Percentiles rank a stretch among this genome's conserved stretches.
These are phyloP conservation scores for Eimeria nieschulzi DNA, from an alignment of 169 alveolate genomes.

Conservation along the genomic window DNA sequence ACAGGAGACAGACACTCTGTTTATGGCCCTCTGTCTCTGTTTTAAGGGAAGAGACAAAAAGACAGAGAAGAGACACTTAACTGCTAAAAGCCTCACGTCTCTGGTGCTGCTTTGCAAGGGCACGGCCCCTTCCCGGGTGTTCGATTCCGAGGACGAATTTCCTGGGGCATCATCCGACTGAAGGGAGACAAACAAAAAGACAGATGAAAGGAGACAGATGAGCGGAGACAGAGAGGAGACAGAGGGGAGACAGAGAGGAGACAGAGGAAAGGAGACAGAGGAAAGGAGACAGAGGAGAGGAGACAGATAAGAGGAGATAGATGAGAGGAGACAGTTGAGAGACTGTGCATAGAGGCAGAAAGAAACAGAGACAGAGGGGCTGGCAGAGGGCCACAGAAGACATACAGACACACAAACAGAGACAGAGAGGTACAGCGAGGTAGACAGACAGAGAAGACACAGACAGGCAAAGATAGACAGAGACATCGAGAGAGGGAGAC, in stretches of 20 bases:
- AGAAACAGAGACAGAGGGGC: background rate
- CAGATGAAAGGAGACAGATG: background rate
- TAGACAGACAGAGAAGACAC: conserved; percentile 10
- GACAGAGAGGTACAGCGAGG: background rate
- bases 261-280: background rate
- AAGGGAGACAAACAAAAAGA: background rate
- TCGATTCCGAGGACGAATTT: too few species aligned
- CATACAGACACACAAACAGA: background rate
- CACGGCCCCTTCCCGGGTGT: too few species aligned
- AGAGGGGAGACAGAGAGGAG: background rate
- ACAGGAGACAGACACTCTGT: background rate
- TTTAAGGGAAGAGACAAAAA: too few species aligned
- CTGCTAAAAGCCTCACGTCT: too few species aligned
- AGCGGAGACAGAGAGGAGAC: background rate
- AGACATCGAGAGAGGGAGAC: background rate
- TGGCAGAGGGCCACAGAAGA: background rate
- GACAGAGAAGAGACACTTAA: too few species aligned
- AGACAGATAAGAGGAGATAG: too few species aligned
- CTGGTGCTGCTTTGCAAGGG: too few species aligned
- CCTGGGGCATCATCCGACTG: background rate
- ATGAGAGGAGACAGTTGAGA: too few species aligned
- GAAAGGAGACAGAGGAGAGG: background rate
- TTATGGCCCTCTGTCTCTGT: too few species aligned
- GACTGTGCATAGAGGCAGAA: background rate
- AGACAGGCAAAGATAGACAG: background rate